Evolutionary conservation across 805 yeast species (phyloP), one percentile per base, ranked within the genome.

Genomic region (Danielia reshetovae): DNA sequence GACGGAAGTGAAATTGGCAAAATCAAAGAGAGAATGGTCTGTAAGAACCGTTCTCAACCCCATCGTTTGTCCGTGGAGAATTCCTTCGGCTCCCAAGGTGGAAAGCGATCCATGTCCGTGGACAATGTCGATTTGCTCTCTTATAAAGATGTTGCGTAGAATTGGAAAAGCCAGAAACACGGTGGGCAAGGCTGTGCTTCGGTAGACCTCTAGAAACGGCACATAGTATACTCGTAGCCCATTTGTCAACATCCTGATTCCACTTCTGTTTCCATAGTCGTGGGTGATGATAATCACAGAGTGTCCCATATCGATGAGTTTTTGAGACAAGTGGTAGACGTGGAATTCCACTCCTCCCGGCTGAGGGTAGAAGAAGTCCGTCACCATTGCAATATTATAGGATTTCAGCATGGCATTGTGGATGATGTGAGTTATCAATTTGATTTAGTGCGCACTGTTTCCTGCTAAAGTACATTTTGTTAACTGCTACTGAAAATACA

Each of bases 341-440:
- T 93, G 98, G 42, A 90, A 79, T 57, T 93, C 99, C 2, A 93
- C 95, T 7, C 99, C 99, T 3, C 99, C 99, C 0, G 97, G 83
- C 55, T 93, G 98, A 8, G 99, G 99, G 61, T 85, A 93, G 75
- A 93, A 93, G 68, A 88, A 93, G 60, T 93, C 99, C 28, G 95
- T 85, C 4, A 89, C 85, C 96, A 93, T 89, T 6, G 72, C 72
- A 35, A 64, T 62, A 36, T 62, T 64, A 42, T 59, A 57, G 28
- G 34, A 27, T 11, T 27, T 26, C 29, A 21, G 19, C 34, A 30
- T 30, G 9, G 7, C 22, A 19, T 19, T 19, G 22, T 19, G 22
- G 22, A 19, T 7, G 22, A 7, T 19, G 22, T n/a, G n/a, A n/a
- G n/a, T n/a, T n/a, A 7, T 19, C 7, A 19, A 19, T 7, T 7